Conservation (phyloP, 2,329 filamentous ascomycete species). For the Cryphonectria japonica region DNA sequence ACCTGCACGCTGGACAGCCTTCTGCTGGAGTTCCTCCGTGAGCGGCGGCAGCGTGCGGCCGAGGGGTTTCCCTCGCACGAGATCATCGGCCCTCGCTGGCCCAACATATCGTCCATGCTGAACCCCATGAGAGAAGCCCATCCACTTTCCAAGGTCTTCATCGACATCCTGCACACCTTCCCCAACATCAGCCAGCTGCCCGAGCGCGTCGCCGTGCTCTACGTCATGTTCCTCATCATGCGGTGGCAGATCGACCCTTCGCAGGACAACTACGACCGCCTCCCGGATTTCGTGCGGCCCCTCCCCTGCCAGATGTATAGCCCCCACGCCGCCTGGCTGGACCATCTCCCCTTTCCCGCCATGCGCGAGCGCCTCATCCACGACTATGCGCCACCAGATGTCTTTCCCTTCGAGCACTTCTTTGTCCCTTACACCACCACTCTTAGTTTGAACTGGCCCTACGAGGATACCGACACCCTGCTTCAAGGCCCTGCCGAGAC, state of each 20-base stretch:
- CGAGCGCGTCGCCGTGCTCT: constrained; percentile 80
- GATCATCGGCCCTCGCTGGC: constrained; percentile 77
- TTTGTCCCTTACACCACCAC: constrained; percentile 82
- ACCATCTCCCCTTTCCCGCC: constrained; percentile 77
- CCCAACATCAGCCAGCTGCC: constrained; percentile 78
- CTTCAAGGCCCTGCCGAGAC: constrained; percentile 55
- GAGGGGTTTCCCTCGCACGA: constrained; percentile 67
- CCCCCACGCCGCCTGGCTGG: constrained; percentile 79
- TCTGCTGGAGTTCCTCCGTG: constrained; percentile 77
- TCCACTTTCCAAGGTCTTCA: constrained; percentile 81
- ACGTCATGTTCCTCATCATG: constrained; percentile 86
- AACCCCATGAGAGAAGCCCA: constrained; percentile 73
- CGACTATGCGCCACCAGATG: constrained; percentile 46
- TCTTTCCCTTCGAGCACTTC: constrained; percentile 76
- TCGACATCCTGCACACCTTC: constrained; percentile 83
- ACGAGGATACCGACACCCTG: constrained; percentile 73
- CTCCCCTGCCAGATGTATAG: constrained; percentile 66
- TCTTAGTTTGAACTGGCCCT: constrained; percentile 81
- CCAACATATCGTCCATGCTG: constrained; percentile 76
- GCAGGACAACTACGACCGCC: constrained; percentile 74
- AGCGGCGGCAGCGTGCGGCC: constrained; percentile 67
- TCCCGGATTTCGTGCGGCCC: constrained; percentile 76
- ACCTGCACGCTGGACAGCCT: constrained; percentile 80
- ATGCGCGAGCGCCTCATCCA: constrained; percentile 71
- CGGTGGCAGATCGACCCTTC: constrained; percentile 83